Evolutionary conservation across 495 filamentous ascomycete species (phyloP).

Genomic region (Recurvomyces mirabilis): DNA sequence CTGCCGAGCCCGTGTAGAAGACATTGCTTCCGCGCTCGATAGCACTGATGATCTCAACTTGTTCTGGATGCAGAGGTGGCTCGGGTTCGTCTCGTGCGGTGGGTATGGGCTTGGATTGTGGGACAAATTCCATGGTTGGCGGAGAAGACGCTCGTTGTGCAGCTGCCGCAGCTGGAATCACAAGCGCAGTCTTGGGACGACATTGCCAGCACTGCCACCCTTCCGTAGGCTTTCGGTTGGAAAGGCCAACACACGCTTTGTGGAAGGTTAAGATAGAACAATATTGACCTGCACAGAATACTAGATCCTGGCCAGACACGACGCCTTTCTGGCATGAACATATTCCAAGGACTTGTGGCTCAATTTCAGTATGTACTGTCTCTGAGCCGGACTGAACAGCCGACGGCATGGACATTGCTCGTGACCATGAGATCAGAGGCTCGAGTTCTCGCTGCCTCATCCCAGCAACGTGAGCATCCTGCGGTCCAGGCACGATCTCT

Average conservation of each 20-base stretch:
- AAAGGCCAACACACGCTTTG: neutral
- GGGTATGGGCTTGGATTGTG: neutral
- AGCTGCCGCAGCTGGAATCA: neutral
- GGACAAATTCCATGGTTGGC: neutral
- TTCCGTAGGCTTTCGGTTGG: neutral
- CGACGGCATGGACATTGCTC: no score
- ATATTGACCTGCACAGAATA: neutral
- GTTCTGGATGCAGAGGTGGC: conserved; percentile 1
- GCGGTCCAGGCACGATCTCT: no score
- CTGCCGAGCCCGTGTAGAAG: conserved; percentile 53
- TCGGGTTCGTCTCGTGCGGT: neutral
- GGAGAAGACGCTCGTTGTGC: neutral
- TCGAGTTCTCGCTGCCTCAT: no score
- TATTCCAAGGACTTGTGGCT: no score
- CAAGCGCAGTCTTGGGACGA: neutral
- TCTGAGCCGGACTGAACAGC: no score
- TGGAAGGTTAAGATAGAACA: neutral
- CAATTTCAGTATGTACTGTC: no score
- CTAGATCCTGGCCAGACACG: neutral
- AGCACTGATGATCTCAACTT: neutral
- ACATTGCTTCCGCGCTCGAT: conserved; percentile 39
- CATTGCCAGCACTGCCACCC: neutral
- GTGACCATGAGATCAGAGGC: no score
- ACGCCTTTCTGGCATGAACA: neutral
- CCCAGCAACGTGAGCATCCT: no score